These are phyloP conservation scores for Fraxinus baroniana DNA, from an alignment of 305 asterid species.

Conservation along the genomic window DNA sequence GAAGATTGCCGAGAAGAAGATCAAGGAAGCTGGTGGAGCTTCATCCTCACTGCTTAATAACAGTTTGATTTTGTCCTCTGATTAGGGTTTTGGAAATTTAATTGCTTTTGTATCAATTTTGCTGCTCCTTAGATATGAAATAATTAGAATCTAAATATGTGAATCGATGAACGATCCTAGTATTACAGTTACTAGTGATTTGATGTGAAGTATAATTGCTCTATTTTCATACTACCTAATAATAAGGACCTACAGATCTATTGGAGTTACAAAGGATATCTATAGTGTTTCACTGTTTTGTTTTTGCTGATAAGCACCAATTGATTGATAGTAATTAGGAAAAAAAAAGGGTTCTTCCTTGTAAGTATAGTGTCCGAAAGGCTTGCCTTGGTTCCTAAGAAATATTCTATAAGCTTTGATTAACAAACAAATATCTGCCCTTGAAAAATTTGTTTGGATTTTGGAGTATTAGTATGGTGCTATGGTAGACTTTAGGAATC, in stretches of 20 bases:
- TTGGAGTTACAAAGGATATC: background rate
- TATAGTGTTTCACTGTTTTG: too few species aligned
- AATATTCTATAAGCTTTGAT: background rate
- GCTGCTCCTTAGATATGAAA: background rate
- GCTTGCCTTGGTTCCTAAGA: too few species aligned
- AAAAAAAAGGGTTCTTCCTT: background rate
- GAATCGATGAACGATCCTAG: background rate
- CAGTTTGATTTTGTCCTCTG: background rate
- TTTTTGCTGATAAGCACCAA: background rate
- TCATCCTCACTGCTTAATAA: slow-evolving; percentile 65
- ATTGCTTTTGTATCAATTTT: background rate
- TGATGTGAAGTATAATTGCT: background rate
- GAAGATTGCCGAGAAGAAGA: slow-evolving; percentile 81
- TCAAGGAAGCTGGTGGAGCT: slow-evolving; percentile 85
- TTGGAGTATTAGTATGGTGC: background rate
- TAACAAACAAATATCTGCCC: background rate
- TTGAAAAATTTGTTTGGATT: background rate
- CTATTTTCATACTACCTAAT: background rate
- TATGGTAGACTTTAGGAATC: background rate
- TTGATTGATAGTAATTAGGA: background rate
- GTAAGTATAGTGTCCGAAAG: too few species aligned
- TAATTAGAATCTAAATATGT: too few species aligned
- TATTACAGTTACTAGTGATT: background rate
- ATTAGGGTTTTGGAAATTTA: slow-evolving; percentile 9
- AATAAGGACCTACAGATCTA: too few species aligned